Conservation (phyloP, 805 yeast genomes). For the Myxozyma geophila region DNA sequence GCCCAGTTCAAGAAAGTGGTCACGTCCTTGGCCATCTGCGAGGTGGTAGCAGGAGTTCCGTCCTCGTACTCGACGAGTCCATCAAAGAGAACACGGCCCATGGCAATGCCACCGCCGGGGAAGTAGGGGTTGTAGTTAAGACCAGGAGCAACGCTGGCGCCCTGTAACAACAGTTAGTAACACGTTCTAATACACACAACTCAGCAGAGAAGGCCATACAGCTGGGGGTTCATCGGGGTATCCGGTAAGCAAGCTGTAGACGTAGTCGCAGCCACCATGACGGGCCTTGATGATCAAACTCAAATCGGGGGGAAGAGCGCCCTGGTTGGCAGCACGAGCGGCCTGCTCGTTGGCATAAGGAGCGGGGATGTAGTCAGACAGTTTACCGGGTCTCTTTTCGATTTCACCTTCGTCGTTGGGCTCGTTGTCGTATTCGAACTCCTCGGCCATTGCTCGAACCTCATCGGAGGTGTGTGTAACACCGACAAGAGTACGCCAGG, state of each 20-base stretch:
- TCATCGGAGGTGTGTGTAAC: conserved; percentile 91
- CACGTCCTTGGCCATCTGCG: conserved; percentile 99
- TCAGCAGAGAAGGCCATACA: not conserved
- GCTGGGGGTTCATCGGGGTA: conserved; percentile 99
- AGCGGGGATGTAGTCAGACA: conserved; percentile 91
- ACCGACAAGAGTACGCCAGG: conserved; percentile 98
- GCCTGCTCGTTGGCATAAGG: conserved; percentile 99
- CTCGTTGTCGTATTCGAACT: conserved; percentile 96
- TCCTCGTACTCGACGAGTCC: conserved; percentile 98
- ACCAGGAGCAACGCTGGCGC: conserved; percentile 90
- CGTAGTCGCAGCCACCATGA: conserved; percentile 97
- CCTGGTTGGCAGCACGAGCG: conserved; percentile 99
- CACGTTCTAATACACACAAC: not conserved
- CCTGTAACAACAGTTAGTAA: not conserved
- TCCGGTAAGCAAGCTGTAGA: conserved; percentile 93
- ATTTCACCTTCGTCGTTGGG: conserved; percentile 97
- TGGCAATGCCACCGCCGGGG: conserved; percentile 99
- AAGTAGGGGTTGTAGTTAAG: conserved; percentile 98
- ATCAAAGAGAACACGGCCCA: conserved; percentile 98
- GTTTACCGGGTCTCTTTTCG: conserved; percentile 96
- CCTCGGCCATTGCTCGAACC: conserved; percentile 92
- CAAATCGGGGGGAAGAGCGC: conserved; percentile 98
- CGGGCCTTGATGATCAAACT: conserved; percentile 97
- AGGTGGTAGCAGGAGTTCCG: conserved; percentile 97
- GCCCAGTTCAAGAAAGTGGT: conserved; percentile 97